Conservation (phyloP, 1,284 basidiomycete species). For the Coniophora puteana region DNA sequence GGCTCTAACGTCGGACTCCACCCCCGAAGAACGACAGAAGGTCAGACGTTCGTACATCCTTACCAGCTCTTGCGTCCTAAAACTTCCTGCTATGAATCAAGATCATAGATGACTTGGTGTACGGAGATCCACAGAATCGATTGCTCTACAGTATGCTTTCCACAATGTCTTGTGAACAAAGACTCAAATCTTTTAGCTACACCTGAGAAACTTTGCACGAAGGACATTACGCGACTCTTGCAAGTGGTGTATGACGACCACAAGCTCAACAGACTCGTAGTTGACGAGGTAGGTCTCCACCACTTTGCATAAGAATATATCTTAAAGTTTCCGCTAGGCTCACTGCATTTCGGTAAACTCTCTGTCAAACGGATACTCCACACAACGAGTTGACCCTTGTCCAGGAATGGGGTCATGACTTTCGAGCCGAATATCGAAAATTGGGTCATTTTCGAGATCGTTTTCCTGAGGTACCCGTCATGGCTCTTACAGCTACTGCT, state of each 20-base stretch:
- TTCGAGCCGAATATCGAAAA: conserved; percentile 69
- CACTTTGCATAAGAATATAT: no score
- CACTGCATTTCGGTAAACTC: conserved; percentile 80
- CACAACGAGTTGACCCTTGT: background rate
- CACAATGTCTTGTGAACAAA: conserved; percentile 6
- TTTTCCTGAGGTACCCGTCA: conserved; percentile 75
- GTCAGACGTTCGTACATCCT: conserved; percentile 37
- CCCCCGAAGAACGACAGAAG: conserved; percentile 46
- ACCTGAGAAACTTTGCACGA: conserved; percentile 66
- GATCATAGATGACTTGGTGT: conserved; percentile 62
- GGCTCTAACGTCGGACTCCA: conserved; percentile 68
- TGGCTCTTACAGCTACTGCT: conserved; percentile 80
- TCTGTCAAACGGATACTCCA: background rate
- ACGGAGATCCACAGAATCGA: conserved; percentile 55
- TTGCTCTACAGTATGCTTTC: conserved; percentile 64
- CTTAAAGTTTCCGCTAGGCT: conserved; percentile 40
- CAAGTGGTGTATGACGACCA: conserved; percentile 46
- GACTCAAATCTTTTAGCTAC: conserved; percentile 43
- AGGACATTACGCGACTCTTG: conserved; percentile 52
- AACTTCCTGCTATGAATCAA: conserved; percentile 25
- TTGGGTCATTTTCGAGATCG: conserved; percentile 67
- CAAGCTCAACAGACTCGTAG: conserved; percentile 66
- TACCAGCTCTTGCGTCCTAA: background rate
- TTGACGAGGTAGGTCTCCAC: conserved; percentile 64
- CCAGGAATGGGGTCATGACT: conserved; percentile 85